phyloP scores from a whole-genome alignment of 2,329 filamentous ascomycete species.

The Purpureocillium takamizusanense region DNA sequence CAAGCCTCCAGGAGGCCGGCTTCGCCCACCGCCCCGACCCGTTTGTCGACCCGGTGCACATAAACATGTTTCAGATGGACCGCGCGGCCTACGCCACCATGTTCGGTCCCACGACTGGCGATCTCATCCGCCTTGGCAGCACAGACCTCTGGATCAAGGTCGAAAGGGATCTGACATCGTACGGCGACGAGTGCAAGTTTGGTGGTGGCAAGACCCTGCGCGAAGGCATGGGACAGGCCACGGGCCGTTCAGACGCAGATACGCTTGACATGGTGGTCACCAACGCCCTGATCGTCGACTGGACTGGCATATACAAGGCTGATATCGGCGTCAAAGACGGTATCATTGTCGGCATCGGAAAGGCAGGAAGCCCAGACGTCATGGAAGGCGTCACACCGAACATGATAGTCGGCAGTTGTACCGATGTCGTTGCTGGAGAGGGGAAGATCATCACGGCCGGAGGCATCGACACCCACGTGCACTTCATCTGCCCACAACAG shows the following conservation, averaged over 20 bases:
- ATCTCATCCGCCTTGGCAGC: slow-evolving; percentile 69
- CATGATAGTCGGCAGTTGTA: slow-evolving; percentile 79
- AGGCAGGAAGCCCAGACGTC: slow-evolving; percentile 93
- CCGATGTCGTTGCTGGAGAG: slow-evolving; percentile 87
- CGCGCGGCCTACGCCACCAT: slow-evolving; percentile 72
- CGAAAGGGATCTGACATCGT: slow-evolving; percentile 73
- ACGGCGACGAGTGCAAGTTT: slow-evolving; percentile 93
- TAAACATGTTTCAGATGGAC: slow-evolving; percentile 62
- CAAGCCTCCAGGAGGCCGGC: slow-evolving; percentile 58
- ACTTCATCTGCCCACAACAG: slow-evolving; percentile 94
- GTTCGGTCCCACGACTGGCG: slow-evolving; percentile 89
- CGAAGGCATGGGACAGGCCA: slow-evolving; percentile 93
- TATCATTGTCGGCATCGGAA: slow-evolving; percentile 79
- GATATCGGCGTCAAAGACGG: slow-evolving; percentile 91
- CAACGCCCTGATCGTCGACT: slow-evolving; percentile 86
- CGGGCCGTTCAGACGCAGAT: slow-evolving; percentile 62
- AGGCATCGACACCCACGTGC: slow-evolving; percentile 83
- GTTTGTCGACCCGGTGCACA: slow-evolving; percentile 37
- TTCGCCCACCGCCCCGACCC: slow-evolving; percentile 73
- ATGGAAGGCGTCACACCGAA: slow-evolving; percentile 78
- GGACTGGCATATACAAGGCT: slow-evolving; percentile 89
- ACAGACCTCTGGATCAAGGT: slow-evolving; percentile 89
- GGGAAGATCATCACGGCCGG: slow-evolving; percentile 86
- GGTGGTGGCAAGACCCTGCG: slow-evolving; percentile 89
- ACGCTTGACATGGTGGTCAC: slow-evolving; percentile 78